Percentiles rank a stretch among this genome's conserved stretches.
These are phyloP conservation scores for Rhizopus microsporus DNA, from an alignment of 371 early-diverging fungal genomes.

Conservation along the genomic window DNA sequence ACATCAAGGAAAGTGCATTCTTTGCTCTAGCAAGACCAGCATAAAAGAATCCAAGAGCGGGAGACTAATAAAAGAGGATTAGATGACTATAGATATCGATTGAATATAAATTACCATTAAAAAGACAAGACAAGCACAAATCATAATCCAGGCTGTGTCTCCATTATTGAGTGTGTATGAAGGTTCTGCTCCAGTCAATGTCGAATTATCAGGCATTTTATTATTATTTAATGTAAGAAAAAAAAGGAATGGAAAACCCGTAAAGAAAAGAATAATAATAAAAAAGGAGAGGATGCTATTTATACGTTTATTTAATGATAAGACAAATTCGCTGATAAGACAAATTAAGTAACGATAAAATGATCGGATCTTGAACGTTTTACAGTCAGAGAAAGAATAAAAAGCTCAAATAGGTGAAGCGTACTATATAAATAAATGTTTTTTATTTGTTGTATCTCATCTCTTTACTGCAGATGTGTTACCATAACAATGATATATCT, in stretches of 20 bases:
- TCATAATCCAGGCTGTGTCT: conserved; percentile 77
- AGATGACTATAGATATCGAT: not conserved
- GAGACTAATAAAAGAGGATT: conserved; percentile 37
- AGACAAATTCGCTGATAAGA: no score
- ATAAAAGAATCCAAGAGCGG: conserved; percentile 81
- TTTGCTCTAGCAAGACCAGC: conserved; percentile 82
- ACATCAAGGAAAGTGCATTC: conserved; percentile 80
- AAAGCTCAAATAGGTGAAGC: no score
- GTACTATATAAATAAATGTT: no score
- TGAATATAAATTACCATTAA: conserved; percentile 34
- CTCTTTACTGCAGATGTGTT: no score
- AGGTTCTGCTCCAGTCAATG: conserved; percentile 2
- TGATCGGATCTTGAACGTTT: no score
- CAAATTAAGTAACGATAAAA: no score
- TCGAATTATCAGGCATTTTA: conserved; percentile 12
- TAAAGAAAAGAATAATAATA: not conserved
- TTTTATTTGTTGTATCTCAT: no score
- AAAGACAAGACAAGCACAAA: conserved; percentile 44
- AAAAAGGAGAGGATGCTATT: not conserved
- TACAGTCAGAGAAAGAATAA: no score
- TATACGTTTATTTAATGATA: no score
- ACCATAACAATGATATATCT: no score
- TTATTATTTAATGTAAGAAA: not conserved
- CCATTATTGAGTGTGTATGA: conserved; percentile 47
- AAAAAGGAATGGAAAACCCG: not conserved